phyloP scores from a whole-genome alignment of 1,284 basidiomycete genomes.

The Trametes sp. region DNA sequence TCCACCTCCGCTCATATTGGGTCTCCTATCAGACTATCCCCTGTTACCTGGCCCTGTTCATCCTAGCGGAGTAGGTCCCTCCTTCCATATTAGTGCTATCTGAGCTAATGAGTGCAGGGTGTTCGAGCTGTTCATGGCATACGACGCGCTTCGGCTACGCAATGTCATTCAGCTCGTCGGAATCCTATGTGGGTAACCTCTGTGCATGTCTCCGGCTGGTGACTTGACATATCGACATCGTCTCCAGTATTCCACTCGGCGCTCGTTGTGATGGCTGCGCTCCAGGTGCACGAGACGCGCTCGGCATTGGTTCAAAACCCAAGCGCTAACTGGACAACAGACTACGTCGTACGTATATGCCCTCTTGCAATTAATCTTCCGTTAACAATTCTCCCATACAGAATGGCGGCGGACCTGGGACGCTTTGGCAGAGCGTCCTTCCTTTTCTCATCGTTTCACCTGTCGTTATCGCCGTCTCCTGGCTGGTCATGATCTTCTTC shows the following conservation, averaged over 20 bases:
- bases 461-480: conserved; percentile 47
- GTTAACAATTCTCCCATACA: conserved; percentile 23
- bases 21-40: conserved; percentile 69
- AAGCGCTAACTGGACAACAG: conserved; percentile 24
- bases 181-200: conserved; percentile 61
- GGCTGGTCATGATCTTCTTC: conserved; percentile 48
- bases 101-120: conserved; percentile 51
- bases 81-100: neutral
- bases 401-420: conserved; percentile 44
- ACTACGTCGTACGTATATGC: conserved; percentile 26
- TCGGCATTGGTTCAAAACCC: conserved; percentile 57
- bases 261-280: conserved; percentile 72
- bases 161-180: conserved; percentile 82
- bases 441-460: conserved; percentile 53
- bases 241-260: conserved; percentile 73
- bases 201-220: neutral
- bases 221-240: neutral
- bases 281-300: conserved; percentile 78
- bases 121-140: conserved; percentile 77
- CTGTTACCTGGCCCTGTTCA: conserved; percentile 83
- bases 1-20: conserved; percentile 9
- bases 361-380: neutral
- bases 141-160: conserved; percentile 75
- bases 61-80: conserved; percentile 74
- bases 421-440: conserved; percentile 53